Base-by-base conservation (phyloP, 2,329 filamentous ascomycete species). In the Anthostomella pinea region DNA sequence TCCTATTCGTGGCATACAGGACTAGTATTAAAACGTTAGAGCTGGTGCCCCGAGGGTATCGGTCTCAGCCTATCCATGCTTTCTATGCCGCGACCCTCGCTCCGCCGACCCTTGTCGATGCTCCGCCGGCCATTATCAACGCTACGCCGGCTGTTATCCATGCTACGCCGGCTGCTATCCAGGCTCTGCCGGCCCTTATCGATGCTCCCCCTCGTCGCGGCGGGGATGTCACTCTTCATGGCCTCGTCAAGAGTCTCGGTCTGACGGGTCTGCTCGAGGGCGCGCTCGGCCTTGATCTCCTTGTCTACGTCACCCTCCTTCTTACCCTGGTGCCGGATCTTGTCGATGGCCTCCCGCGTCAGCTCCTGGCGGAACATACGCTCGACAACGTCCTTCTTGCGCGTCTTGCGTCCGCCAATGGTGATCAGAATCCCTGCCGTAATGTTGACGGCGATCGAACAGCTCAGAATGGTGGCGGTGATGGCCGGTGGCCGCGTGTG, bases 351-450 rank as follows among this genome's bases (percentile, higher is more conserved):
- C 37, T 77, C 67, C 20, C 69, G 58, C 32, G 87, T 94, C 38
- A 94, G 62, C 46, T 87, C 79, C 57, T 93, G 87, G 19, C 86
- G 70, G 52, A 85, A 79, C 63, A 93, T 77, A 28, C 82, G 74
- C 54, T 90, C 82, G 15, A 89, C 70, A 0, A 94, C 85, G 26
- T 94, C 87, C 74, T 89, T 91, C 72, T 94, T 94, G 33, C 87
- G 71, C 2, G 87, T 89, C 45, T 75, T 77, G 14, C 81, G 75
- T 55, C 91, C 87, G 2, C 87, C 87, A 11, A 88, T 70, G 47
- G 72, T 80, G 57, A 94, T 94, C 17, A 91, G 58, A 1, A 94
- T 63, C 3, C 87, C 87, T 0, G 83, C 87, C 0, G 76, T 76
- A 46, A 88, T 82, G 57, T 94, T 94, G 56, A 80, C 84, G 0